Conservation (phyloP, 768 basidiomycete species). For the Kwoniella dejecticola region DNA sequence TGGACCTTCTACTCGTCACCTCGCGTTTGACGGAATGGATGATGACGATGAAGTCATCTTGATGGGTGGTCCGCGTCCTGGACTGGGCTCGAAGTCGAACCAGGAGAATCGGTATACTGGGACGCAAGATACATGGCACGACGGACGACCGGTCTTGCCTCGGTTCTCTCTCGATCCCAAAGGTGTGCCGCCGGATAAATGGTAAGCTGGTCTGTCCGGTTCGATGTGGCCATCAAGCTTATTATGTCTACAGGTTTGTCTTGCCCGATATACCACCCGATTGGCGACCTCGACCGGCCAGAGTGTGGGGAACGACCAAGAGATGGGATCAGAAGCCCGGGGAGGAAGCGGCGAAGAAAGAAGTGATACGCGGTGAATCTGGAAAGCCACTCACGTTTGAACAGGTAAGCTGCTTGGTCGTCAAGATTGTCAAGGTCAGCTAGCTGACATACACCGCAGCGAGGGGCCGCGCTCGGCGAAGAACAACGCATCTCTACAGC, state of each 20-base stretch:
- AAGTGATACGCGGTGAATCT: conserved; percentile 36
- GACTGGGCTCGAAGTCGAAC: conserved; percentile 1
- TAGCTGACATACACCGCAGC: conserved; percentile 58
- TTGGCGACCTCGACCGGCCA: conserved; percentile 81
- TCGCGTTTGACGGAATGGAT: conserved; percentile 60
- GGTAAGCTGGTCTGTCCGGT: conserved; percentile 31
- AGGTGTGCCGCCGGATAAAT: conserved; percentile 53
- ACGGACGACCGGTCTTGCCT: conserved; percentile 71
- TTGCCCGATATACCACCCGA: conserved; percentile 76
- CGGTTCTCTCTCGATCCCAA: conserved; percentile 70
- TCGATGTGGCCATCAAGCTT: conserved; percentile 17
- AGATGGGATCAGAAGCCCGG: conserved; percentile 48
- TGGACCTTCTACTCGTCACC: conserved; percentile 17
- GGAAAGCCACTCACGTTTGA: conserved; percentile 72
- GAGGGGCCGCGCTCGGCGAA: conserved; percentile 82
- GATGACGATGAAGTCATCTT: conserved; percentile 63
- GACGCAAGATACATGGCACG: conserved; percentile 62
- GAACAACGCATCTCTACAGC: conserved; percentile 61
- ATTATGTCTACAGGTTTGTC: conserved; percentile 67
- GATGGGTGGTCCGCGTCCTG: conserved; percentile 35
- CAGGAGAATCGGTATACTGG: not conserved
- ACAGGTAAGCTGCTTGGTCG: conserved; percentile 60
- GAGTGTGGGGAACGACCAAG: conserved; percentile 65
- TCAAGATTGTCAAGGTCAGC: not conserved
- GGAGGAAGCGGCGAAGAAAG: conserved; percentile 35